phyloP scores from a whole-genome alignment of 1,139 yeast genomes.

The Blastobotrys serpentis region DNA sequence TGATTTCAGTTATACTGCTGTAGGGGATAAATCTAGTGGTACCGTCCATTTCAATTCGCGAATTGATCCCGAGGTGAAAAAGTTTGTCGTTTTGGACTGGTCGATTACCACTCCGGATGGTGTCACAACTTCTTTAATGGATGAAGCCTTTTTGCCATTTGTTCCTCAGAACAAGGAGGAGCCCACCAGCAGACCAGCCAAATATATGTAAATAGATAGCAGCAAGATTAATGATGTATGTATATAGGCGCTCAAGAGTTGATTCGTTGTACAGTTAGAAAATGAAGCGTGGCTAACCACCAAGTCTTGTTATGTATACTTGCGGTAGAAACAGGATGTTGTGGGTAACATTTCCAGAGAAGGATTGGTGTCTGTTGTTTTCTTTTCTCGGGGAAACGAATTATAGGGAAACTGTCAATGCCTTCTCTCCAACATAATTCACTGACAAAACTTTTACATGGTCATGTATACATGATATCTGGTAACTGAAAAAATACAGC shows the following conservation, averaged over 20 bases:
- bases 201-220: background rate
- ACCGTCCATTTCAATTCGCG: conserved; percentile 39
- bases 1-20: conserved; percentile 66
- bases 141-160: conserved; percentile 39
- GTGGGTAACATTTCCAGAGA: no score
- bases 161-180: conserved; percentile 38
- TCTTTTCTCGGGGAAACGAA: no score
- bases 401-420: no score
- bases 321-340: no score
- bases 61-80: conserved; percentile 30
- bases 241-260: background rate
- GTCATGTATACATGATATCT: no score
- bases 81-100: conserved; percentile 40
- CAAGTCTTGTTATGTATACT: no score
- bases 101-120: conserved; percentile 35
- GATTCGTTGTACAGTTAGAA: no score
- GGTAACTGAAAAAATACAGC: no score
- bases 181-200: conserved; percentile 29
- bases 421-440: no score
- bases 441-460: no score
- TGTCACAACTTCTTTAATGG: conserved; percentile 31
- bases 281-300: no score
- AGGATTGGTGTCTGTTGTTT: no score
- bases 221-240: background rate
- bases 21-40: conserved; percentile 50